Conservation (phyloP, 352 stramenopile genomes). For the Globisporangium orthogonon region DNA sequence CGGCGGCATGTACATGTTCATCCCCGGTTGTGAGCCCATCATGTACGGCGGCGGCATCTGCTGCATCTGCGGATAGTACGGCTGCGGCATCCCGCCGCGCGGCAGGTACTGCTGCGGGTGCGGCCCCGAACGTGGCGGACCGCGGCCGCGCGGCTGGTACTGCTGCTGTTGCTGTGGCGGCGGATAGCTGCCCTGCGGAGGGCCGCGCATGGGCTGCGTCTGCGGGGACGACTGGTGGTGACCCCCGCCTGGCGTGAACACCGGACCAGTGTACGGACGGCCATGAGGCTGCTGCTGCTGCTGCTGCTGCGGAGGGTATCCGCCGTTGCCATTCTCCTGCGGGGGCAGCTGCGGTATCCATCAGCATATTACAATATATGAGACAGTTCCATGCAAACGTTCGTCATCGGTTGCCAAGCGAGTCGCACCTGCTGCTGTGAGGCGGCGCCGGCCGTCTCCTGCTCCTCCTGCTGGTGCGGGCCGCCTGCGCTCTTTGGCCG, state of each 20-base stretch:
- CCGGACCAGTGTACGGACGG: slow-evolving; percentile 33
- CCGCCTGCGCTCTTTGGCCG: slow-evolving; percentile 9
- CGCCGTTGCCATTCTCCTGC: slow-evolving; percentile 6
- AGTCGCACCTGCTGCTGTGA: slow-evolving; percentile 8
- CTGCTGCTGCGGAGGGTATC: slow-evolving; percentile 7
- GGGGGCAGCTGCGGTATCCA: not conserved
- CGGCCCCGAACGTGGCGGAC: slow-evolving; percentile 27
- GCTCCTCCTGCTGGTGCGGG: slow-evolving; percentile 6
- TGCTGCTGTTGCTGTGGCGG: slow-evolving; percentile 10
- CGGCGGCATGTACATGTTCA: slow-evolving; percentile 17
- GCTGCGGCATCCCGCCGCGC: slow-evolving; percentile 32
- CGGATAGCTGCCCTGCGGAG: slow-evolving; percentile 13
- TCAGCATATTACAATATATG: too few species aligned
- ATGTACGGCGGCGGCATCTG: slow-evolving; percentile 43
- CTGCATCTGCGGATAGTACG: slow-evolving; percentile 41
- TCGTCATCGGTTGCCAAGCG: too few species aligned
- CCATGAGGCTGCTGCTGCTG: slow-evolving; percentile 18
- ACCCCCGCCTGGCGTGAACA: slow-evolving; percentile 28
- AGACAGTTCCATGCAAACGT: too few species aligned
- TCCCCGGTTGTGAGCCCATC: slow-evolving; percentile 33
- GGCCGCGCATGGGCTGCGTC: slow-evolving; percentile 41
- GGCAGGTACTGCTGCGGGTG: slow-evolving; percentile 37
- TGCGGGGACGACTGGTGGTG: slow-evolving; percentile 24
- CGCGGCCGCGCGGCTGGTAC: slow-evolving; percentile 29
- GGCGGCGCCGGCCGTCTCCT: slow-evolving; percentile 4